Percentiles rank a stretch among this genome's conserved stretches.
phyloP scores from a whole-genome alignment of 2,329 filamentous ascomycete genomes.

The Phyllosticta capitalensis region DNA sequence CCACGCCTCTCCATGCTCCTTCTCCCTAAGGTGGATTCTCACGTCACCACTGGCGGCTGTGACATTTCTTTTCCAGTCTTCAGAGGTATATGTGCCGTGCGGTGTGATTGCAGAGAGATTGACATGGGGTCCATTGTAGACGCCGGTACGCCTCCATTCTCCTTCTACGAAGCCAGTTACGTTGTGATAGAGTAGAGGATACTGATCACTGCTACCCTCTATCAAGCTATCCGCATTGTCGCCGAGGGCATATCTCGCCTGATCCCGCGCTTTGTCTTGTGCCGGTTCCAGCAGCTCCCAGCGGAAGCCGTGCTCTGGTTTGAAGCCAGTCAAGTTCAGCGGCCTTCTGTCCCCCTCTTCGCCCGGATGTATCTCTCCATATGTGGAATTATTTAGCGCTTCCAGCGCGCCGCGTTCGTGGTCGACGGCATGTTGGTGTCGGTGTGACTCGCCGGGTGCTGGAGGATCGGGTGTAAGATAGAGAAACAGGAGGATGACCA shows the following conservation, averaged over 20 bases:
- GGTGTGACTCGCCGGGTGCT: conserved; percentile 2
- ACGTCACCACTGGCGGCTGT: conserved; percentile 64
- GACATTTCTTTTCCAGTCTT: conserved; percentile 68
- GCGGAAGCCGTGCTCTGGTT: conserved; percentile 61
- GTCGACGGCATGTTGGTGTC: conserved; percentile 4
- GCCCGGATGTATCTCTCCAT: conserved; percentile 40
- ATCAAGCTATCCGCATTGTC: conserved; percentile 17
- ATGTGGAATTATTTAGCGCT: conserved; percentile 38
- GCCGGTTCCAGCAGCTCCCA: conserved; percentile 67
- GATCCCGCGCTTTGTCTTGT: conserved; percentile 54
- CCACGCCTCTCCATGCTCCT: conserved; percentile 26
- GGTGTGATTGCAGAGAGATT: conserved; percentile 50
- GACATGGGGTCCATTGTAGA: conserved; percentile 18
- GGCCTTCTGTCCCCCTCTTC: conserved; percentile 30
- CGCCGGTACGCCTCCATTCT: conserved; percentile 54
- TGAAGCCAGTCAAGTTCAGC: conserved; percentile 62
- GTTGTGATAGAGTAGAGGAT: conserved; percentile 53
- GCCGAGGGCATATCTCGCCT: conserved; percentile 34
- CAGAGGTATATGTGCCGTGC: conserved; percentile 55
- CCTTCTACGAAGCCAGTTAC: conserved; percentile 68
- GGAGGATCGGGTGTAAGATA: conserved; percentile 8
- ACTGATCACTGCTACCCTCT: conserved; percentile 1
- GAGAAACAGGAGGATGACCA: conserved; percentile 10
- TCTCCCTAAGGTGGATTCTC: conserved; percentile 56
- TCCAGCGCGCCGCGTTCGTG: conserved; percentile 7